Evolutionary conservation across 2,329 filamentous ascomycete genomes (phyloP), one percentile per base, ranked within the genome.

Genomic region (Dactylellina sp.): DNA sequence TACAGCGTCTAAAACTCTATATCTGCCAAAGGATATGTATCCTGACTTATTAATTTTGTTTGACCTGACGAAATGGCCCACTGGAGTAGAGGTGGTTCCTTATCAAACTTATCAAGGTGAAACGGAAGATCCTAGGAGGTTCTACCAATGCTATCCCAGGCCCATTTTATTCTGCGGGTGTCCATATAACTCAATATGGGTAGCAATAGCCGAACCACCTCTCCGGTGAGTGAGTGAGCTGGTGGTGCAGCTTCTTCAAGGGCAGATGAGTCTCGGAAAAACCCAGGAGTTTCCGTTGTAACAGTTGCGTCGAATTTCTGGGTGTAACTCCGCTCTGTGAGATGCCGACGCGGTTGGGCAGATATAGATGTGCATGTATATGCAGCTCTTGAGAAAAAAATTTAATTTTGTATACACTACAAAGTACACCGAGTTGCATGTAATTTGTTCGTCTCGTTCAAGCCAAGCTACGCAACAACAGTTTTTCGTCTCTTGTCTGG

Each of bases 71-170:
- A 44, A 47, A 60, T 47, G 42, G 16, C 16, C 16, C 11, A 24
- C 14, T 32, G 49, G 18, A 39, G 28, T 32, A 4, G 2, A 9
- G 11, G 49, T 16, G 14, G 25, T 11, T 47, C 35, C 37, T 57
- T 62, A 71, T 71, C 65, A 57, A 56, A 56, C 55, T 63, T 71
- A 63, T 71, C 50, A 71, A 71, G 25, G 20, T 71, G 65, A 62
- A 62, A 71, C 56, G n/a, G 12, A 37, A 24, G 12, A 62, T 57
- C 65, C 65, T 47, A 18, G 62, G n/a, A n/a, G 14, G n/a, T 25
- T 40, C 47, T 32, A n/a, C 42, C 25, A 18, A 39, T 32, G 9
- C 7, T 12, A 39, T 50, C 53, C 32, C 20, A 52, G 39, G n/a
- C 14, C 22, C 3, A 52, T 66, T 20, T 53, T 42, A 16, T 56